Evolutionary conservation across 139 green algal genomes (phyloP).

Genomic region (Micractinium sp.): DNA sequence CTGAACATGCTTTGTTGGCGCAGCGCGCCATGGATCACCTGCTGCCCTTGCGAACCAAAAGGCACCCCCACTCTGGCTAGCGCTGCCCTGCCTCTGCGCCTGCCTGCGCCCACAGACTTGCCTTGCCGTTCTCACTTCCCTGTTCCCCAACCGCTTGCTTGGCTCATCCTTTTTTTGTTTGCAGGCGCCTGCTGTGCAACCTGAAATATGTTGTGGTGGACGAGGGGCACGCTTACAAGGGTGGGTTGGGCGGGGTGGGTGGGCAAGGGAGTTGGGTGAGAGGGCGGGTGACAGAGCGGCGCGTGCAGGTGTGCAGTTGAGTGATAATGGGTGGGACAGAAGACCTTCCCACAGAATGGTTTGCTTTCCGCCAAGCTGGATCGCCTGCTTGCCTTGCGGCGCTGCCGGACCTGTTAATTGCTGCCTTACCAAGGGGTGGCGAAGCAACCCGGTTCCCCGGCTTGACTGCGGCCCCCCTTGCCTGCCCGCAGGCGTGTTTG

Average conservation of each 20-base stretch:
- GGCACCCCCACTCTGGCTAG: background rate
- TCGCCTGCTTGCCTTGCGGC: too few relatives aligned
- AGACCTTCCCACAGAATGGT: too few relatives aligned
- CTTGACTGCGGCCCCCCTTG: too few relatives aligned
- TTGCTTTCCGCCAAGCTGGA: too few relatives aligned
- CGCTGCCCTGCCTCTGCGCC: background rate
- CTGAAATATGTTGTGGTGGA: conserved; percentile 90
- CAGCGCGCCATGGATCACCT: background rate
- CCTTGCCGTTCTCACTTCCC: background rate
- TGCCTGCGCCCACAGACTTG: too few relatives aligned
- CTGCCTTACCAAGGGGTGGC: too few relatives aligned
- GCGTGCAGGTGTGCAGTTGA: too few relatives aligned
- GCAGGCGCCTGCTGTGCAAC: conserved; percentile 77
- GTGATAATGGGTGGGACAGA: too few relatives aligned
- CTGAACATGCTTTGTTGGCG: too few relatives aligned
- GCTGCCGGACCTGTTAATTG: too few relatives aligned
- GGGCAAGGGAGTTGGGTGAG: background rate
- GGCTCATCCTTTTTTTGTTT: conserved; percentile 69
- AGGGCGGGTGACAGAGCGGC: background rate
- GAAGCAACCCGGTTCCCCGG: too few relatives aligned
- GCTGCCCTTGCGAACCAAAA: background rate
- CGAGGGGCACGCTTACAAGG: conserved; percentile 87
- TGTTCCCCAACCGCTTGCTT: background rate
- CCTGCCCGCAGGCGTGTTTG: conserved; percentile 82
- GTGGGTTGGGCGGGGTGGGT: background rate